Evolutionary conservation across 352 stramenopile species (phyloP), one percentile per base, ranked within the genome.

Genomic region (Globisporangium alternatum): DNA sequence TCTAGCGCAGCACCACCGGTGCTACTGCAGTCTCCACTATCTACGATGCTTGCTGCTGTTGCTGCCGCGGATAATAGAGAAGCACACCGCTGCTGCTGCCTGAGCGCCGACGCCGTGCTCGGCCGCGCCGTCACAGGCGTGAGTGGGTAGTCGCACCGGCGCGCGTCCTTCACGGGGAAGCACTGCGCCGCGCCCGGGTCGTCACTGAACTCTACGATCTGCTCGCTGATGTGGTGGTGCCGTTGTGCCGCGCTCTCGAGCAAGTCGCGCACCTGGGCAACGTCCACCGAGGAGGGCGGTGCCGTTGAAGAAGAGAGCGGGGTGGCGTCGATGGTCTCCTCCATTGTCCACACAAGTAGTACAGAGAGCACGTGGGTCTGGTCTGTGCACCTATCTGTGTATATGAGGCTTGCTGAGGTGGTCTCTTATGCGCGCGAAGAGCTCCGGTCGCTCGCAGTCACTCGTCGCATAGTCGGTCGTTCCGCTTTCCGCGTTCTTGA

Each of bases 141-240:
- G 37, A 67, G 39, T n/a, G 52, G 30, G 54, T 56, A 67, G 43
- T 67, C 53, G 43, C 43, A 62, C 33, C 49, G 47, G 5, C 52
- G 61, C 52, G 41, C 43, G 39, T 67, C 61, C 25, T 55, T 59
- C n/a, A 59, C 49, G 6, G 60, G 48, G 60, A 59, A 45, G 35
- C 35, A 41, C 48, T 67, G 61, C n/a, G 13, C 39, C n/a, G 52
- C 30, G 15, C 8, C 35, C n/a, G 41, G 22, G 53, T 62, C 43
- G 41, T 62, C 54, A 1, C 53, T 49, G 19, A 59, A 65, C 52
- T 67, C 52, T 21, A 56, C 41, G 17, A 56, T n/a, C n/a, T 56
- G 53, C 51, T 67, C 53, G 61, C 61, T 56, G 54, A 66, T 60
- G 49, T 19, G n/a, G 31, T 43, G 61, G 21, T 62, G 53, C 28